Base-by-base conservation (phyloP, 495 filamentous ascomycete species). In the Aspergillus cavernicola region DNA sequence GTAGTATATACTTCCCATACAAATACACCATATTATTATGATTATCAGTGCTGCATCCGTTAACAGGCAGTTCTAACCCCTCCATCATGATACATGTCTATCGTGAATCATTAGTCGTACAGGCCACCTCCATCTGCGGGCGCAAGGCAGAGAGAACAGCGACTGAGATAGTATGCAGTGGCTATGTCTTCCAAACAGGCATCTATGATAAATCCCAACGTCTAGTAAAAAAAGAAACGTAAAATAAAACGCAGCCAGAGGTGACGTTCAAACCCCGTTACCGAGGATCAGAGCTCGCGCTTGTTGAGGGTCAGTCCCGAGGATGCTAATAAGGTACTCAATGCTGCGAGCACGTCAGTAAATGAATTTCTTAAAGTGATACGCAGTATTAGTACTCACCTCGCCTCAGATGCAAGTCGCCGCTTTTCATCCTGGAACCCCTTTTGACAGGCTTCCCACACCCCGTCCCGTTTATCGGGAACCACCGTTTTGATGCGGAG, bases 401-500 rank as follows among this genome's bases (percentile, higher is more conserved):
- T 78, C 49, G 84, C 82, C 66, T 88, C 82, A 58, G 78, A 77
- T 28, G 81, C 77, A 45, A 86, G 68, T 57, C 78, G 71, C 44
- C 77, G 67, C 75, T 84, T 85, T 54, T 88, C 77, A 55, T 80
- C 77, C 59, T 88, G 81, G 68, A 92, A 93, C 37, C 81, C 73
- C 53, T 85, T 70, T 56, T 87, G 80, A 60, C 86, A 92, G 47
- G 75, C 66, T 52, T 87, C 84, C 89, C 84, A 89, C 20, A 80
- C 78, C 31, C 63, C 61, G 1, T 77, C 80, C 43, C 89, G 79
- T 68, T 84, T 77, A 59, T 82, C 76, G 9, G 80, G 78, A 54
- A 80, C 72, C 26, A 97, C 86, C 0, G 80, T 87, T 73, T 97
- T 97, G 31, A 95, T 77, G 23, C 85, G 80, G 29, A 96, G 78